phyloP scores from a whole-genome alignment of 2,329 filamentous ascomycete species.

The Exophiala sp. region DNA sequence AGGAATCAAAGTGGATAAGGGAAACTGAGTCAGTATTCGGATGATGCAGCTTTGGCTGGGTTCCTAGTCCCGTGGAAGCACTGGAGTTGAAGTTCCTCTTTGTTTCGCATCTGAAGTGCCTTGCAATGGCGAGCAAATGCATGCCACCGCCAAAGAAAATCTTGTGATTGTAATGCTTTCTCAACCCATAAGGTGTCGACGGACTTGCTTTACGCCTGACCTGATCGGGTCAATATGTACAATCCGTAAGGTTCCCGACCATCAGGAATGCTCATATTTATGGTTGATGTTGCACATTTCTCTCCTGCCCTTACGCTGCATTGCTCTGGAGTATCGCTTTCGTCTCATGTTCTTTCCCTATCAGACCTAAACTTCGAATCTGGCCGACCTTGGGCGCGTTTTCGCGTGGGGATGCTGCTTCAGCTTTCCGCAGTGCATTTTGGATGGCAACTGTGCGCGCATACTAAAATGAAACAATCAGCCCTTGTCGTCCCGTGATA shows the following conservation, averaged over 20 bases:
- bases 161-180: not conserved
- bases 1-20: too few species aligned
- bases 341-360: slow-evolving; percentile 79
- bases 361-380: slow-evolving; percentile 79
- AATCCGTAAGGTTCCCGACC: not conserved
- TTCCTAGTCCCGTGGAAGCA: too few species aligned
- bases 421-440: slow-evolving; percentile 76
- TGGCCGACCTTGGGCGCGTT: slow-evolving; percentile 77
- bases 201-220: not conserved
- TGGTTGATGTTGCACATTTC: too few species aligned
- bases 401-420: slow-evolving; percentile 71
- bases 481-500: not conserved
- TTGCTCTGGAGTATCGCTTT: slow-evolving; percentile 36
- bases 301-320: not conserved
- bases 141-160: too few species aligned
- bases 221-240: not conserved
- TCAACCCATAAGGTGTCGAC: too few species aligned
- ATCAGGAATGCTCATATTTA: not conserved
- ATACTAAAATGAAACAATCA: slow-evolving; percentile 53
- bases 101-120: too few species aligned
- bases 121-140: too few species aligned
- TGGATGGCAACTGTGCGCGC: slow-evolving; percentile 76
- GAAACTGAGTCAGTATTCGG: too few species aligned
- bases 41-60: too few species aligned
- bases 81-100: too few species aligned